Conservation (phyloP, 2,329 filamentous ascomycete genomes). For the Huntiella abstrusa region DNA sequence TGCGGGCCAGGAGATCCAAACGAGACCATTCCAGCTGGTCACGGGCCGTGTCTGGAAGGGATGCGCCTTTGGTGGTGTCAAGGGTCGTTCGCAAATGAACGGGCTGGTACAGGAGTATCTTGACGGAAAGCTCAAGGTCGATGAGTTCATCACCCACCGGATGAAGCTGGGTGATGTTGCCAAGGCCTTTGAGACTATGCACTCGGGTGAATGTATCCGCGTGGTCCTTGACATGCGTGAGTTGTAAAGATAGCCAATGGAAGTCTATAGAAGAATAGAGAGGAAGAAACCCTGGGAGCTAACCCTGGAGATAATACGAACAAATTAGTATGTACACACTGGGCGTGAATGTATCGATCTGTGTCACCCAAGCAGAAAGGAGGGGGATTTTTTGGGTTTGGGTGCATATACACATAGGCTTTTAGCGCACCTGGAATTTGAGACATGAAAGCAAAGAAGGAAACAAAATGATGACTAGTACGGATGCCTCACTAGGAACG, state of each 20-base stretch:
- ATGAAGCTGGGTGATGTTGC: conserved; percentile 73
- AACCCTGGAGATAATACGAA: no score
- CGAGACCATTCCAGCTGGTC: conserved; percentile 92
- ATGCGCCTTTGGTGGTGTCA: conserved; percentile 94
- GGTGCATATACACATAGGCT: no score
- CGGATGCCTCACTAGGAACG: no score
- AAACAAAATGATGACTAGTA: neutral
- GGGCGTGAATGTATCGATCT: no score
- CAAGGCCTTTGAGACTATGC: conserved; percentile 81
- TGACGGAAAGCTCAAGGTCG: conserved; percentile 79
- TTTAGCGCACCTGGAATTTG: no score
- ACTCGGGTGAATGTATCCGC: conserved; percentile 88
- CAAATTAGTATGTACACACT: no score
- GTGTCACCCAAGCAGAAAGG: no score
- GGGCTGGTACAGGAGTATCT: conserved; percentile 80
- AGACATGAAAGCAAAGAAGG: neutral
- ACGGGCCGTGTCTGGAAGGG: conserved; percentile 96
- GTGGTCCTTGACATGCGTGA: conserved; percentile 59
- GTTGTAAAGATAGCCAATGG: neutral
- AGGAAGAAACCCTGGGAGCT: no score
- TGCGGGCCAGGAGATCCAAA: conserved; percentile 87
- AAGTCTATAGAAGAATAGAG: no score
- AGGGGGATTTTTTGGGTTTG: no score
- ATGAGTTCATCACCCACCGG: conserved; percentile 97
- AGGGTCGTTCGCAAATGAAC: conserved; percentile 83